Conservation (phyloP, 2,329 filamentous ascomycete genomes). For the Sporothrix sp. region DNA sequence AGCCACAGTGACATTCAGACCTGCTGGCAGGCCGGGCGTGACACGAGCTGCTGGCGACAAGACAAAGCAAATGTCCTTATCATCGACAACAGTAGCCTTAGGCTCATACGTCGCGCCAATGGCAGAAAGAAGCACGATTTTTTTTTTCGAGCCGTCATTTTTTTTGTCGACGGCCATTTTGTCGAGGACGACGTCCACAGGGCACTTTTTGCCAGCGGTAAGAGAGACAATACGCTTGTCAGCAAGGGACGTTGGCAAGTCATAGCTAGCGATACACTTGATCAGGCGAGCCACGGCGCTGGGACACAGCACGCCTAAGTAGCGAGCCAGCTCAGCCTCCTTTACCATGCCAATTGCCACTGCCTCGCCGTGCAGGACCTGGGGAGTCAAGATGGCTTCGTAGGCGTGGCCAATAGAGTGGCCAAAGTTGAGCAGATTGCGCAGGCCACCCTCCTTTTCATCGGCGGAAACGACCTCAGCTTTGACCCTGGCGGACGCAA, state of each 20-base stretch:
- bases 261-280: conserved; percentile 93
- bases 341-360: conserved; percentile 98
- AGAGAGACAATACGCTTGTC: conserved; percentile 75
- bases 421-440: conserved; percentile 93
- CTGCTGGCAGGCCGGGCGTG: conserved; percentile 57
- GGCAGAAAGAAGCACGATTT: conserved; percentile 82
- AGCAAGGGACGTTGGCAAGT: conserved; percentile 71
- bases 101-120: conserved; percentile 84
- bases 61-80: conserved; percentile 71
- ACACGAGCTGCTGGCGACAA: conserved; percentile 72
- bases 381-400: conserved; percentile 89
- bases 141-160: conserved; percentile 91
- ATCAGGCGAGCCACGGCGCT: conserved; percentile 80
- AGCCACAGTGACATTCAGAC: conserved; percentile 59
- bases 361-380: conserved; percentile 89
- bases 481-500: conserved; percentile 88
- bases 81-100: conserved; percentile 80
- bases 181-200: conserved; percentile 71
- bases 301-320: conserved; percentile 74
- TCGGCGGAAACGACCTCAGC: conserved; percentile 89
- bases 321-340: conserved; percentile 85
- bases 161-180: conserved; percentile 99
- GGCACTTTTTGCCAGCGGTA: conserved; percentile 78
- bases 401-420: conserved; percentile 97
- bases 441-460: conserved; percentile 84